Evolutionary conservation across 192 early-diverging fungal genomes (phyloP).

Genomic region (Coemansia sp.): DNA sequence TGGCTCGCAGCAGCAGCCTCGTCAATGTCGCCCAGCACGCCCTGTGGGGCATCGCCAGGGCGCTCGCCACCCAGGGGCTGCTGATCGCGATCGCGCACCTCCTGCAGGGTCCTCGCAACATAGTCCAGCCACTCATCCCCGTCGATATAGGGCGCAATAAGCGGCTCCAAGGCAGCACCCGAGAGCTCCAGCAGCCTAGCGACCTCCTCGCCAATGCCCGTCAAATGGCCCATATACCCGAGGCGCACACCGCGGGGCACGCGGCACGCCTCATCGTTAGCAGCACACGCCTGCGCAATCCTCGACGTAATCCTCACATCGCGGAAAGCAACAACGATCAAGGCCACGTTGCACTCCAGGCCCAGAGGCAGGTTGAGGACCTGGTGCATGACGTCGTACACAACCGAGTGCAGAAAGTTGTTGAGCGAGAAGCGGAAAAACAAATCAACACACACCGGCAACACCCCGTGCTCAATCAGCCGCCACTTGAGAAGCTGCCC

Average conservation of each 20-base stretch:
- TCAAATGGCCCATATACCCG: conserved; percentile 99
- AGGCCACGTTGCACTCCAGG: conserved; percentile 57
- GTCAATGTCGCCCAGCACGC: conserved; percentile 10
- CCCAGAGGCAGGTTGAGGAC: conserved; percentile 91
- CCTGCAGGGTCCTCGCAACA: conserved; percentile 40
- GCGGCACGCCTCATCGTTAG: conserved; percentile 78
- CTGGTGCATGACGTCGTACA: conserved; percentile 99
- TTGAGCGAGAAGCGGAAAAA: conserved; percentile 97
- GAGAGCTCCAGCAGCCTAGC: conserved; percentile 83
- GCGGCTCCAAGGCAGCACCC: conserved; percentile 41
- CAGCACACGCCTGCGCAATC: conserved; percentile 81
- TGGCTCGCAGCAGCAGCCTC: conserved; percentile 18
- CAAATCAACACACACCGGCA: conserved; percentile 71
- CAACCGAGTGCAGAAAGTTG: conserved; percentile 98
- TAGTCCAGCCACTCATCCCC: conserved; percentile 55
- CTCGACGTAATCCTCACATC: conserved; percentile 83
- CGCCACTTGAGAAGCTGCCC: conserved; percentile 75
- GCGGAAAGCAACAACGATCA: conserved; percentile 71
- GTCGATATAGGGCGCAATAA: conserved; percentile 47
- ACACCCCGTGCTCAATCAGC: conserved; percentile 63
- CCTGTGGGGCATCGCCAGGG: conserved; percentile 18
- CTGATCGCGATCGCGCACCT: conserved; percentile 46
- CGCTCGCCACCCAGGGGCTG: conserved; percentile 53
- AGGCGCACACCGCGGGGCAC: conserved; percentile 87
- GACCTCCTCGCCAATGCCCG: conserved; percentile 95